Evolutionary conservation across 306 rosid genomes (phyloP).

Genomic region (Fragaria vesca): DNA sequence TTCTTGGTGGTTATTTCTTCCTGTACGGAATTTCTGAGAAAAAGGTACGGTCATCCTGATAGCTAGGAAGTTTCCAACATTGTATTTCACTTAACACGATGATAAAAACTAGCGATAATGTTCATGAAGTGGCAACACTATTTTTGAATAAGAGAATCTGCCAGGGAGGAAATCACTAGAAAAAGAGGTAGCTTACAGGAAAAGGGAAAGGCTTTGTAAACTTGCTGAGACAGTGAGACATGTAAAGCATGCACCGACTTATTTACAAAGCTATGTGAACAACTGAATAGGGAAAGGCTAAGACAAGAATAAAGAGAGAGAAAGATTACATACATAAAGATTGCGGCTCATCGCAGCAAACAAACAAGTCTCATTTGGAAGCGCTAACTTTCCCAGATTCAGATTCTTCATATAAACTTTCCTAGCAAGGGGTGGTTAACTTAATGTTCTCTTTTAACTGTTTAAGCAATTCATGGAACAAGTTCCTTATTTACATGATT

Average conservation of each 20-base stretch:
- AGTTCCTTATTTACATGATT: neutral
- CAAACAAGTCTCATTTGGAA: conserved; percentile 18
- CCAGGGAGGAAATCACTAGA: neutral
- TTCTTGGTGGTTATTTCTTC: neutral
- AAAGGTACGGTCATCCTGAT: neutral
- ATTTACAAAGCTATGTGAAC: conserved; percentile 10
- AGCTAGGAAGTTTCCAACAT: conserved; percentile 11
- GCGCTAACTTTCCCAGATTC: neutral
- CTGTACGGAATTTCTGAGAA: neutral
- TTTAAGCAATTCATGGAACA: neutral
- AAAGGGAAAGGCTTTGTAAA: neutral
- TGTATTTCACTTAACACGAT: neutral
- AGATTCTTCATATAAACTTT: conserved; percentile 11
- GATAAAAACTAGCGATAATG: neutral
- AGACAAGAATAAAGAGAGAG: neutral
- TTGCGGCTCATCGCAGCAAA: neutral
- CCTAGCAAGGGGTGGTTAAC: neutral
- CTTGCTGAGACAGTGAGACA: neutral
- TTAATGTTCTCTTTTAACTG: neutral
- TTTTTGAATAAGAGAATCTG: neutral
- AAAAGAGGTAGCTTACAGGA: neutral
- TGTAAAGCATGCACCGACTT: neutral
- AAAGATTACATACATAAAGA: conserved; percentile 7
- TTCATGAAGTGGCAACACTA: neutral
- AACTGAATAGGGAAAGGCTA: conserved; percentile 2